phyloP scores from a whole-genome alignment of 495 filamentous ascomycete species.

The Penicillium roqueforti region DNA sequence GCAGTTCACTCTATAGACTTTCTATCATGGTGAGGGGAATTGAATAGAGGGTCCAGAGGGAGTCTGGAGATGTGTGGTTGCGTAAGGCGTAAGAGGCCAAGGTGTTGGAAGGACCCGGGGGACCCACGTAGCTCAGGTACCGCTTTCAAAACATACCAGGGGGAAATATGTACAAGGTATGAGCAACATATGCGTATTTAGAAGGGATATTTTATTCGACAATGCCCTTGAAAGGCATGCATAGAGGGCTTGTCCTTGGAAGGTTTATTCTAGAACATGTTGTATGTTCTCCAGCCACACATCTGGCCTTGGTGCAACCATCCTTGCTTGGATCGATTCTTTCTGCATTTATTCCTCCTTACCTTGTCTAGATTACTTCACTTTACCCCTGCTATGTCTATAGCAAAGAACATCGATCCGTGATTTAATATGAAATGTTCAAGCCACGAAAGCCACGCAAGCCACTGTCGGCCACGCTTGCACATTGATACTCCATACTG shows the following conservation, averaged over 20 bases:
- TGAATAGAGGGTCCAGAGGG: neutral
- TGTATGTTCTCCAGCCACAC: neutral
- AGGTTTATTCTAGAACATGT: neutral
- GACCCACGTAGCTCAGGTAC: conserved; percentile 12
- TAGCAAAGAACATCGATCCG: neutral
- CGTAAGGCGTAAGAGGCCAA: conserved; percentile 10
- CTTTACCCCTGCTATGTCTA: too few species aligned
- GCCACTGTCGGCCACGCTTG: neutral
- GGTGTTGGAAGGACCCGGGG: conserved; percentile 4
- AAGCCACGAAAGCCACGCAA: neutral
- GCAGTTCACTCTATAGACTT: conserved; percentile 22
- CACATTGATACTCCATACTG: neutral
- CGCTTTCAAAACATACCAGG: conserved; percentile 8
- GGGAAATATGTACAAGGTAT: neutral
- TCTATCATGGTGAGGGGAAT: conserved; percentile 22
- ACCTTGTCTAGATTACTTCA: neutral
- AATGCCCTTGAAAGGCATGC: neutral
- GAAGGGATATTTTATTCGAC: neutral
- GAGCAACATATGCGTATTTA: neutral
- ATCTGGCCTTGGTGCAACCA: neutral
- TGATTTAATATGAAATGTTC: neutral
- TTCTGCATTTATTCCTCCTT: neutral
- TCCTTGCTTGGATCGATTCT: neutral
- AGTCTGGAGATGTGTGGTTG: neutral
- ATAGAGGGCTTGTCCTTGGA: too few species aligned